phyloP scores from a whole-genome alignment of 1,284 basidiomycete species.

The Meripilus lineatus region DNA sequence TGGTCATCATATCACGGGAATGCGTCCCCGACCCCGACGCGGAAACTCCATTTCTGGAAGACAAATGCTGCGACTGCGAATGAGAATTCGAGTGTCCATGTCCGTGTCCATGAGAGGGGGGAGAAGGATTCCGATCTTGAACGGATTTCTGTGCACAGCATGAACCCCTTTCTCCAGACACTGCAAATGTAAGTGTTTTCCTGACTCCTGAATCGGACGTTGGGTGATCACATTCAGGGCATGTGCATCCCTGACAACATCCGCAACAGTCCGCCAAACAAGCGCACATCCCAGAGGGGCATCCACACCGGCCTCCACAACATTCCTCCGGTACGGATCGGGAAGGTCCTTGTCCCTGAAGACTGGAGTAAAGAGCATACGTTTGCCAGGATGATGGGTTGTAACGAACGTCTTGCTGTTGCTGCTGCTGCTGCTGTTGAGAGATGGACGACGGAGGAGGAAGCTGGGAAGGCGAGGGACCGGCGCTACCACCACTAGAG shows the following conservation, averaged over 20 bases:
- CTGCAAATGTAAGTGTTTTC: conserved; percentile 24
- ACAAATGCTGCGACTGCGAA: not conserved
- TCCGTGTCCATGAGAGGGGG: not conserved
- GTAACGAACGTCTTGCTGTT: conserved; percentile 40
- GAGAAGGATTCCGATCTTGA: not conserved
- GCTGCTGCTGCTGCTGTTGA: conserved; percentile 48
- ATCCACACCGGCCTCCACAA: conserved; percentile 47
- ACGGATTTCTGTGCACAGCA: conserved; percentile 18
- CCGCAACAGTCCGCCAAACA: conserved; percentile 51
- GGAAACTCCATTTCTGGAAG: not conserved
- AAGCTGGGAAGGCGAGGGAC: conserved; percentile 21
- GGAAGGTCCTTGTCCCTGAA: conserved; percentile 43
- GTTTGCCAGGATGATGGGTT: conserved; percentile 37
- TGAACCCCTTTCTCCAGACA: conserved; percentile 25
- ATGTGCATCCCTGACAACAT: conserved; percentile 33
- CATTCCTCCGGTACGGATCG: conserved; percentile 40
- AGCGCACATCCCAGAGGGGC: conserved; percentile 41
- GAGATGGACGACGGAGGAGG: conserved; percentile 56
- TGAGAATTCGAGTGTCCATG: conserved; percentile 2
- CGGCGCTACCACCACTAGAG: conserved; percentile 27
- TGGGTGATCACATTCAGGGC: conserved; percentile 21
- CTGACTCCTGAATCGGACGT: conserved; percentile 10
- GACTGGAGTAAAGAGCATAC: conserved; percentile 40
- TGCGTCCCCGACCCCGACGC: not conserved
- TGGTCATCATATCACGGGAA: no score